These are phyloP conservation scores for Leccinellum rugosiceps DNA, from an alignment of 768 basidiomycete species.

Conservation along the genomic window DNA sequence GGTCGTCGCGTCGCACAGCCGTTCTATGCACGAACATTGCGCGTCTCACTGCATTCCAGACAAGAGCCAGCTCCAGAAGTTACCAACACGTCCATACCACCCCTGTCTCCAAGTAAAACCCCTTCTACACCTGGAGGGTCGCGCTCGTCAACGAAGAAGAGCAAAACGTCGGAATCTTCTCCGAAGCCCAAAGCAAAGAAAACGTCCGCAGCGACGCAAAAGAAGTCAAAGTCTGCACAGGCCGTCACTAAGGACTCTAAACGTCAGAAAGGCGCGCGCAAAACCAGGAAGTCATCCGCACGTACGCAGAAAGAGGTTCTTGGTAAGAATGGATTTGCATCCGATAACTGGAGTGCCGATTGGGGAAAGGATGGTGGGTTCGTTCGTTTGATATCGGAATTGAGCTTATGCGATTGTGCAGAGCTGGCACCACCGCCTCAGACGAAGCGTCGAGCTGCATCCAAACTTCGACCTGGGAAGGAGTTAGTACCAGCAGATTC, in stretches of 20 bases:
- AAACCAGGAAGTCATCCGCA: not conserved
- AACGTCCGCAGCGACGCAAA: not conserved
- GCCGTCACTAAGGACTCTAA: not conserved
- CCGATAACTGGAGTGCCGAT: slow-evolving; percentile 7
- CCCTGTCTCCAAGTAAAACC: not conserved
- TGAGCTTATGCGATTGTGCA: not conserved
- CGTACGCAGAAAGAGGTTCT: not conserved
- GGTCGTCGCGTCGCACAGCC: slow-evolving; percentile 18
- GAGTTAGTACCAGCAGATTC: not conserved
- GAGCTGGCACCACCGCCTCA: slow-evolving; percentile 13
- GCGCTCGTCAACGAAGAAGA: not conserved
- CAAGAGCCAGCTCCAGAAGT: not conserved
- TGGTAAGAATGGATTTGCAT: slow-evolving; percentile 3
- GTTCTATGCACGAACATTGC: slow-evolving; percentile 9
- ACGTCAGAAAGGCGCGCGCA: slow-evolving; percentile 1
- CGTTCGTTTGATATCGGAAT: not conserved
- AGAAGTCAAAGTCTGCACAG: slow-evolving; percentile 8
- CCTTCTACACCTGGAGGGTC: too few relatives aligned
- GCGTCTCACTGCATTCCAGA: not conserved
- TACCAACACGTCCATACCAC: not conserved
- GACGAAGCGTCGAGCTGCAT: not conserved
- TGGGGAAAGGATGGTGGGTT: slow-evolving; percentile 29
- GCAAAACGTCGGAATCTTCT: not conserved
- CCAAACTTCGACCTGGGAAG: slow-evolving; percentile 6
- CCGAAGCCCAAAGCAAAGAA: slow-evolving; percentile 1